phyloP scores from a whole-genome alignment of 2,329 filamentous ascomycete species.

The Xylariomycetidae sp. region DNA sequence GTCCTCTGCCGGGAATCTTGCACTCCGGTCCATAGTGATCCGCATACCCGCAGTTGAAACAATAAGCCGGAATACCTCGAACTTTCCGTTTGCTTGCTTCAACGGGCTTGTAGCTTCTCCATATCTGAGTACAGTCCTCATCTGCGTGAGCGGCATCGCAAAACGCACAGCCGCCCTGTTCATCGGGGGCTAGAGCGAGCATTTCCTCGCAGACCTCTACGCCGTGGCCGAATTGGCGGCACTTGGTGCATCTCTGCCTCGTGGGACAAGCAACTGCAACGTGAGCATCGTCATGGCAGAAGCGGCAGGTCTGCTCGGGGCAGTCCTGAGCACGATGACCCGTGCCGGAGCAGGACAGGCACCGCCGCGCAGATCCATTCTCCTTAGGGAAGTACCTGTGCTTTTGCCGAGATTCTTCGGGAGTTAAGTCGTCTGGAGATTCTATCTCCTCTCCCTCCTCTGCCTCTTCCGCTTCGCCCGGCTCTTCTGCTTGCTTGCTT shows the following conservation, averaged over 20 bases:
- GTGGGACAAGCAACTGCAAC: constrained; percentile 44
- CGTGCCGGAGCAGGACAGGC: constrained; percentile 43
- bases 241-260: constrained; percentile 49
- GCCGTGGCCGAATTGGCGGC: constrained; percentile 56
- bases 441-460: no score
- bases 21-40: constrained; percentile 56
- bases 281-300: constrained; percentile 42
- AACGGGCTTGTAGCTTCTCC: constrained; percentile 48
- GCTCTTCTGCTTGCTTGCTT: no score
- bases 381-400: constrained; percentile 52
- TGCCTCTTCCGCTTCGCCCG: no score
- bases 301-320: constrained; percentile 39
- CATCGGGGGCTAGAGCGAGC: constrained; percentile 43
- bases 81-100: constrained; percentile 40
- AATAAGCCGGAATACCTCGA: constrained; percentile 42
- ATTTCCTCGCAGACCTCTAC: constrained; percentile 48
- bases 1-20: constrained; percentile 20
- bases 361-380: no score
- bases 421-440: no score
- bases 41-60: constrained; percentile 48
- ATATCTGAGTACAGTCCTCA: constrained; percentile 52
- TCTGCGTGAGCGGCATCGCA: constrained; percentile 58
- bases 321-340: constrained; percentile 43
- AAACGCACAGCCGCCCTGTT: constrained; percentile 53
- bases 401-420: no score